Percentiles rank a stretch among this genome's conserved stretches.
These are phyloP conservation scores for Vachellia pachyceras DNA, from an alignment of 306 rosid species.

Conservation along the genomic window DNA sequence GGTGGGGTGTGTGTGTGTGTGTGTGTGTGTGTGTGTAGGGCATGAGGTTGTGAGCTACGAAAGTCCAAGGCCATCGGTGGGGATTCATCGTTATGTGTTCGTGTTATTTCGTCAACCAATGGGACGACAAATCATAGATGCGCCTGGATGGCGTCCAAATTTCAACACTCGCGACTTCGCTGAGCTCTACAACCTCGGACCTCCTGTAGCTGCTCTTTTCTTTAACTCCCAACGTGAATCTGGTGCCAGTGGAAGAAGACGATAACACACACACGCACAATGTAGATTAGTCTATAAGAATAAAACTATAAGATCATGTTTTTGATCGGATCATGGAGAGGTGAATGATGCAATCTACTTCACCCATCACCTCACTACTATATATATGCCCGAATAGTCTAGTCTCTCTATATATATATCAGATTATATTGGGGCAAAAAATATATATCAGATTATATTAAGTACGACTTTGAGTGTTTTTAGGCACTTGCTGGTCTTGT, in stretches of 20 bases:
- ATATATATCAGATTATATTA: no score
- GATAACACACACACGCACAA: background rate
- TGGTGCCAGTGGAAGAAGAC: background rate
- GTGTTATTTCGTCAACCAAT: conserved; percentile 58
- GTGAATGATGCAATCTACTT: background rate
- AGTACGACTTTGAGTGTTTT: no score
- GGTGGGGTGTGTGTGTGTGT: no score
- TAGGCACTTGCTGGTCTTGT: background rate
- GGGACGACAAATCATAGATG: conserved; percentile 60
- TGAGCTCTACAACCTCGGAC: conserved; percentile 71
- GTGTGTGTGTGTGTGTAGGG: conserved; percentile 9
- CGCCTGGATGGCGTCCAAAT: conserved; percentile 84
- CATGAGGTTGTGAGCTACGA: conserved; percentile 67
- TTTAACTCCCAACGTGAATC: conserved; percentile 72
- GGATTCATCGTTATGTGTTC: conserved; percentile 70
- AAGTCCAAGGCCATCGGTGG: conserved; percentile 66
- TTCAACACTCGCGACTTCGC: conserved; percentile 78
- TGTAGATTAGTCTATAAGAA: background rate
- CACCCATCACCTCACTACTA: background rate
- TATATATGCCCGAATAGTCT: no score
- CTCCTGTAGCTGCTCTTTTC: conserved; percentile 70
- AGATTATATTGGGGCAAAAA: no score
- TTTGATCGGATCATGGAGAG: background rate
- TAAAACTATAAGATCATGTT: background rate
- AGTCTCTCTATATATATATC: no score